Evolutionary conservation across 2,329 filamentous ascomycete species (phyloP).

Genomic region (Torrubiella hemipterigena): DNA sequence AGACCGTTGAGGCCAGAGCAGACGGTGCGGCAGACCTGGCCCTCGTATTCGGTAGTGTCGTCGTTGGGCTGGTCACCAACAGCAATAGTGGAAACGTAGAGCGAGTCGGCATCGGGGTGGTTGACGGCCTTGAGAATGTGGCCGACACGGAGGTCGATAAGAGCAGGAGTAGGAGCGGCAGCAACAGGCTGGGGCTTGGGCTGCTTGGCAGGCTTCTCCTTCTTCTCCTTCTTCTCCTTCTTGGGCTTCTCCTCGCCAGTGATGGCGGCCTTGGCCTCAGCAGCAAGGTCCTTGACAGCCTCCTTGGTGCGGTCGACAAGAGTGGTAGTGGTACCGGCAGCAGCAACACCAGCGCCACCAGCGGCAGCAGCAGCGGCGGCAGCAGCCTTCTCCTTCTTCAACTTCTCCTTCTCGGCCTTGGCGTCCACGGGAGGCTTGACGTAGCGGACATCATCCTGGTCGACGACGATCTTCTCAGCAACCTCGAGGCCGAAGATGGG

Average conservation of each 20-base stretch:
- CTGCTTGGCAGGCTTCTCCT: conserved; percentile 73
- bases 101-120: conserved; percentile 91
- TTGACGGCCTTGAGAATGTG: conserved; percentile 94
- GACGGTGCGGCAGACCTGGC: conserved; percentile 84
- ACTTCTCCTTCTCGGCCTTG: conserved; percentile 90
- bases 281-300: conserved; percentile 42
- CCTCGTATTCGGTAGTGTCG: conserved; percentile 84
- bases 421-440: conserved; percentile 81
- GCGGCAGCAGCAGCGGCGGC: conserved; percentile 44
- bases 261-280: conserved; percentile 30
- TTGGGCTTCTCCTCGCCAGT: conserved; percentile 35
- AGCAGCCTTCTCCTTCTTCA: conserved; percentile 90
- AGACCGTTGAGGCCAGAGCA: conserved; percentile 95
- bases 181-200: conserved; percentile 55
- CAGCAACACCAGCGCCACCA: conserved; percentile 29
- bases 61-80: conserved; percentile 82
- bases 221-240: conserved; percentile 92
- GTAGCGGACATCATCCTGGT: conserved; percentile 70
- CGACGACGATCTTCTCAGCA: conserved; percentile 63
- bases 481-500: conserved; percentile 61
- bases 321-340: conserved; percentile 30
- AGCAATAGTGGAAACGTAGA: conserved; percentile 91
- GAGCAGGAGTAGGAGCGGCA: conserved; percentile 65
- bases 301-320: conserved; percentile 51
- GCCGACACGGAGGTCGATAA: conserved; percentile 92